Evolutionary conservation across 257 asterid genomes (phyloP).

Genomic region (Lycium ferocissimum): DNA sequence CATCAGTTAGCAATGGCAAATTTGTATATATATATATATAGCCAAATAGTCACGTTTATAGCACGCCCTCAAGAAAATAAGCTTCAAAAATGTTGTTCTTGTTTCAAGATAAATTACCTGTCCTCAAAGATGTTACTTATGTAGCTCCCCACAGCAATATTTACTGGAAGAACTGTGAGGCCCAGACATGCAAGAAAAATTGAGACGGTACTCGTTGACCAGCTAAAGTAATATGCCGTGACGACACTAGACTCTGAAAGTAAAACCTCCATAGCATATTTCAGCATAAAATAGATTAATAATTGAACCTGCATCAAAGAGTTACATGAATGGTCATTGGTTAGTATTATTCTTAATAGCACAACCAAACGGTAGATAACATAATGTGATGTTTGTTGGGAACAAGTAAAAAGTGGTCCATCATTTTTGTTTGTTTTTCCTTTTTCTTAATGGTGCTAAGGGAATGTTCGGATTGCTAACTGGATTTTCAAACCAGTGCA

Average conservation of each 20-base stretch:
- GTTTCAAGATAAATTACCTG: conserved; percentile 59
- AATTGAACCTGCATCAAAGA: conserved; percentile 79
- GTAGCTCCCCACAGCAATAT: conserved; percentile 84
- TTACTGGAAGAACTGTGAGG: conserved; percentile 93
- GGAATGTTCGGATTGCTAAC: background rate
- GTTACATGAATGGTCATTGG: background rate
- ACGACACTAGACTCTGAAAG: conserved; percentile 96
- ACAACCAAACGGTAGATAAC: background rate
- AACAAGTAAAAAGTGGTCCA: background rate
- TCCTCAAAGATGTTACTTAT: conserved; percentile 95
- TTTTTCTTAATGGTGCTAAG: background rate
- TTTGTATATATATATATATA: background rate
- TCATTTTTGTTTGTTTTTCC: background rate
- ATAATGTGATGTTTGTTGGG: background rate
- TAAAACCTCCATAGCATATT: conserved; percentile 93
- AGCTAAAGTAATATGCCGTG: conserved; percentile 80
- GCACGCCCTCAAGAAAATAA: background rate
- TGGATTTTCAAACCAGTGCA: background rate
- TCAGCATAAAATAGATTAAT: conserved; percentile 96
- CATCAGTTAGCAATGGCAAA: background rate
- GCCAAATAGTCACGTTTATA: conserved; percentile 1
- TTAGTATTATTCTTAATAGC: background rate
- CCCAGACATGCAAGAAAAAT: conserved; percentile 93
- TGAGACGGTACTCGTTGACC: conserved; percentile 87
- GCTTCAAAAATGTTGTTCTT: background rate